These are phyloP conservation scores for Panus rudis DNA, from an alignment of 768 basidiomycete genomes.

Conservation along the genomic window DNA sequence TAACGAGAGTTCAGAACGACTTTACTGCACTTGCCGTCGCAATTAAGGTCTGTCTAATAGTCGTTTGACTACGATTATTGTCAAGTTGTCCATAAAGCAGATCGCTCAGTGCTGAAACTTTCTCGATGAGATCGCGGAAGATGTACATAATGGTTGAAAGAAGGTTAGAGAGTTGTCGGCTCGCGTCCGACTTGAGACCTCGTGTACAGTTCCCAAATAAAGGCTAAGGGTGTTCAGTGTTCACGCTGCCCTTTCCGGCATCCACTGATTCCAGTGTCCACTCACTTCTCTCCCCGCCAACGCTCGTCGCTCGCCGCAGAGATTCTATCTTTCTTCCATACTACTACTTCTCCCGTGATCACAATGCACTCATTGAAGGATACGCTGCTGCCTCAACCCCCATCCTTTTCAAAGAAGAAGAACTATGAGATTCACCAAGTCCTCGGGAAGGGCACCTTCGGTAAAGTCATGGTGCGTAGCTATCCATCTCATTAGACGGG, in stretches of 20 bases:
- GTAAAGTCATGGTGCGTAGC: conserved; percentile 72
- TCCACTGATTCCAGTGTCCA: not conserved
- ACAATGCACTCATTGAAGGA: conserved; percentile 32
- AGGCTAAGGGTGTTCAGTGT: no score
- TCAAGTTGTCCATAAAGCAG: no score
- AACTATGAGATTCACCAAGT: conserved; percentile 64
- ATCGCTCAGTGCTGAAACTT: no score
- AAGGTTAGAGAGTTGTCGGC: no score
- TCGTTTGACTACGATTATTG: no score
- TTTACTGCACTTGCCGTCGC: no score
- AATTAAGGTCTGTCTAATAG: no score
- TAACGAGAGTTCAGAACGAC: no score
- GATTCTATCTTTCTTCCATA: not conserved
- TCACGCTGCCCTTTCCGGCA: no score
- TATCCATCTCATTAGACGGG: not conserved
- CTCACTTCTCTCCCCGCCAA: not conserved
- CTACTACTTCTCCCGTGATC: not conserved
- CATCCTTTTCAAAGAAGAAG: conserved; percentile 85
- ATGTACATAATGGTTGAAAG: no score
- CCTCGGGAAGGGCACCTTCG: conserved; percentile 82
- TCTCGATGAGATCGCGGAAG: no score
- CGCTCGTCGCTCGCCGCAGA: not conserved
- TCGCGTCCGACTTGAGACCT: not conserved
- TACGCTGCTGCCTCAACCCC: conserved; percentile 71
- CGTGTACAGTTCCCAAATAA: no score